Conservation (phyloP, 179 eudicot species). For the Beta macrorhiza region DNA sequence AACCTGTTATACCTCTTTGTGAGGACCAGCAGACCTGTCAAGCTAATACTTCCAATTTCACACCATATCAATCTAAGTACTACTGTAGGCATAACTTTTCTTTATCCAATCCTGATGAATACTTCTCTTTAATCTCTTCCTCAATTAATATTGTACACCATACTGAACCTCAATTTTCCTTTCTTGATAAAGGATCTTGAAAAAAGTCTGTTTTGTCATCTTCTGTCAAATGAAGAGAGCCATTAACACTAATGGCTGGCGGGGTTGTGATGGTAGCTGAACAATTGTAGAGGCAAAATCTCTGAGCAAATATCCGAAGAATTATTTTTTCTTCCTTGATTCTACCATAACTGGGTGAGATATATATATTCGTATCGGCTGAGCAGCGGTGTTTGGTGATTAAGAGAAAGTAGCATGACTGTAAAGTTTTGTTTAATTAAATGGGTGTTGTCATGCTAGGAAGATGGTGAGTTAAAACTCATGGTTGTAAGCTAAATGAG, state of each 20-base stretch:
- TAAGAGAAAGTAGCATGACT: too few relatives aligned
- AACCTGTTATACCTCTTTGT: too few relatives aligned
- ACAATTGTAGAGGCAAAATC: background rate
- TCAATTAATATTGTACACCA: background rate
- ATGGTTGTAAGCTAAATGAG: background rate
- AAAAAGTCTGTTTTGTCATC: background rate
- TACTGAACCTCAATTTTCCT: background rate
- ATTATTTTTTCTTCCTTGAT: background rate
- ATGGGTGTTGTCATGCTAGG: background rate
- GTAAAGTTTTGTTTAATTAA: too few relatives aligned
- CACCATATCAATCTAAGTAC: too few relatives aligned
- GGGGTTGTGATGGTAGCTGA: background rate
- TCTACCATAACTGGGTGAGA: background rate
- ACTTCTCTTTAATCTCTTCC: too few relatives aligned
- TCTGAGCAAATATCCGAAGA: background rate
- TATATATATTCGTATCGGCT: background rate
- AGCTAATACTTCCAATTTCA: too few relatives aligned
- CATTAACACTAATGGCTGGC: background rate
- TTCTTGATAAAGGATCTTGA: background rate
- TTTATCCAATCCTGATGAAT: background rate
- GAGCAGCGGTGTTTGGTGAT: background rate
- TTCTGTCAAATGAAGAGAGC: background rate
- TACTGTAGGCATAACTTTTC: background rate
- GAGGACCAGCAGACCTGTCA: too few relatives aligned
- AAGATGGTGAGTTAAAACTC: background rate